Percentiles rank a stretch among this genome's conserved stretches.
Conservation (phyloP, 1,139 yeast genomes). For the Geotrichum reessii region DNA sequence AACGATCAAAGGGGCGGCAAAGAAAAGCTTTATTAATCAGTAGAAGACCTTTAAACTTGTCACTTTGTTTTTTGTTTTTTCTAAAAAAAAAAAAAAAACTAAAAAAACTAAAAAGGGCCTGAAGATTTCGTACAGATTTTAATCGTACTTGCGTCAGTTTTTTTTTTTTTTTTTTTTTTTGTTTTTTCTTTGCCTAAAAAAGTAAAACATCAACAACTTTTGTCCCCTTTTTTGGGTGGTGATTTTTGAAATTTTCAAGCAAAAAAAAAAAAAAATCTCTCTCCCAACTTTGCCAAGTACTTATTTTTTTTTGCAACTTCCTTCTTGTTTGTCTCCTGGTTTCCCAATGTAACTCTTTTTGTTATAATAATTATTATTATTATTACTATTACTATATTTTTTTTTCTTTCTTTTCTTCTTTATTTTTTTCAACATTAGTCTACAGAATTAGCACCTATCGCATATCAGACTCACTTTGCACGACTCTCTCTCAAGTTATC, state of each 20-base stretch:
- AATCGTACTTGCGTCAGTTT: background rate
- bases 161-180: background rate
- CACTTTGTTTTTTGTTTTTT: background rate
- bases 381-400: background rate
- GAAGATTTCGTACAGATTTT: background rate
- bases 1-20: background rate
- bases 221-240: background rate
- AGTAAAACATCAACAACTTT: background rate
- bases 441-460: background rate
- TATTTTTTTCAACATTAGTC: too few species aligned
- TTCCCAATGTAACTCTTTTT: background rate
- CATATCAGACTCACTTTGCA: background rate
- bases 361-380: background rate
- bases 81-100: too few species aligned
- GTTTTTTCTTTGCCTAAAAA: background rate
- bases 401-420: background rate
- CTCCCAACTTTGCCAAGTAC: background rate
- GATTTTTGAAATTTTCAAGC: background rate
- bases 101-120: too few species aligned
- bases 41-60: background rate
- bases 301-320: background rate
- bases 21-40: background rate
- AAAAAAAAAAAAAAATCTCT: too few species aligned
- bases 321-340: background rate
- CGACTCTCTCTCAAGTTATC: background rate